Evolutionary conservation across 805 yeast genomes (phyloP), one percentile per base, ranked within the genome.

Genomic region (Nakazawaea wickerhamii): DNA sequence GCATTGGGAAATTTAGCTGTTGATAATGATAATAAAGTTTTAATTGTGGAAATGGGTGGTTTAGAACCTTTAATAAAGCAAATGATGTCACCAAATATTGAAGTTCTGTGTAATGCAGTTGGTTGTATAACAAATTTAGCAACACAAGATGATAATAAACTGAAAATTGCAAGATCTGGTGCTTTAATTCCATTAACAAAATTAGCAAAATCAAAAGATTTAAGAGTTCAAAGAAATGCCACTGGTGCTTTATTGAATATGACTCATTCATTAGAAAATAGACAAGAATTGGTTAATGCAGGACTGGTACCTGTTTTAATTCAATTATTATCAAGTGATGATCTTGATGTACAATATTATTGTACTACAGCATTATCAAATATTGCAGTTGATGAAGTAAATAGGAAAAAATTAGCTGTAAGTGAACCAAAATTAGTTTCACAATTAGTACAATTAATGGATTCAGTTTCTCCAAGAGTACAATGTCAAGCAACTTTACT

Each of bases 401-500:
- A 91, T 66, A 77, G 99, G 53, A 84, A 84, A 60, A 85, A 84
- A 41, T 71, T 93, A 52, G 79, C 96, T 3, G 82, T 88, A 47
- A 86, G 96, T 4, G 98, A 93, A 65, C 96, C 97, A 11, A 83
- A 87, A 55, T 73, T 93, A 49, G 96, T 93, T 10, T 70, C 83
- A 47, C 93, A 88, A 59, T 73, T 93, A 50, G 96, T 93, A 21
- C 77, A 77, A 49, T 73, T 93, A 51, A 91, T 93, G 98, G 95
- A 87, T 58, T 85, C 95, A 3, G 83, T 89, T 10, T 79, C 93
- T 36, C 91, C 97, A 28, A 76, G 98, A 53, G 97, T 93, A 27
- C 97, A 93, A 65, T 93, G 99, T 64, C 99, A 93, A 68, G 98
- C 99, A 0, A 95, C 99, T 4, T 71, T 93, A 49, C 99, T 98